Base-by-base conservation (phyloP, 2,329 filamentous ascomycete species). In the Epichloe typhina region DNA sequence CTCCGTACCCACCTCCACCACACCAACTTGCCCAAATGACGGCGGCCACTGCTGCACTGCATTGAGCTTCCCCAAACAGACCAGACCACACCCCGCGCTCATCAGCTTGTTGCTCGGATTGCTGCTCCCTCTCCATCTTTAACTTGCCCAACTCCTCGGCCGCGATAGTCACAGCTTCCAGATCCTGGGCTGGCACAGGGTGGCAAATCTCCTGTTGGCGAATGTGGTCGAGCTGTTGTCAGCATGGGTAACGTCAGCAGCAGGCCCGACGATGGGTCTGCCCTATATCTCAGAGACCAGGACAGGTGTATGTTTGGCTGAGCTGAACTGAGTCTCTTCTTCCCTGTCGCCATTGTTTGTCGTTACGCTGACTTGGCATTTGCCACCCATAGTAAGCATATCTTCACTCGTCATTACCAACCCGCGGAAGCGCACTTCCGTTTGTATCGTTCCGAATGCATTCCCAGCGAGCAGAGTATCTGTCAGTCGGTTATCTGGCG, bases 231-330 rank as follows among this genome's bases (percentile, higher is more conserved):
- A 49, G 47, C 52, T 46, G 45, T 51, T 46, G 48, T 67, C 71
- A 78, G 70, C 67, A 98, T 98, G 93, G 93, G 93, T 65, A 89
- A 86, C 73, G 83, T 96, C 69, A 84, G 82, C 68, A 96, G 90
- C 75, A 86, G 83, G 69, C 82, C 84, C 62, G 90, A 95, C 61
- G 90, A 96, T 63, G 86, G 82, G 65, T 77, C 81, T 60, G 71
- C 80, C 61, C 73, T 97, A 66, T 94, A 86, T 67, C 75, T 97
- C 65, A 85, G 86, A 72, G 93, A 98, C 66, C 93, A 95, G 75
- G 87, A 80, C 66, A 83, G 89, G 77, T 82, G 93, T 97, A 77
- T 65, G 84, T 72, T 42, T 43, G 21, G 5, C 39, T 33, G 6
- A 19, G 42, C 49, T 35, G 12, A 26, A 5, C 19, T 13, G n/a